phyloP scores from a whole-genome alignment of 2,329 filamentous ascomycete species.

The Beauveria rudraprayagi region DNA sequence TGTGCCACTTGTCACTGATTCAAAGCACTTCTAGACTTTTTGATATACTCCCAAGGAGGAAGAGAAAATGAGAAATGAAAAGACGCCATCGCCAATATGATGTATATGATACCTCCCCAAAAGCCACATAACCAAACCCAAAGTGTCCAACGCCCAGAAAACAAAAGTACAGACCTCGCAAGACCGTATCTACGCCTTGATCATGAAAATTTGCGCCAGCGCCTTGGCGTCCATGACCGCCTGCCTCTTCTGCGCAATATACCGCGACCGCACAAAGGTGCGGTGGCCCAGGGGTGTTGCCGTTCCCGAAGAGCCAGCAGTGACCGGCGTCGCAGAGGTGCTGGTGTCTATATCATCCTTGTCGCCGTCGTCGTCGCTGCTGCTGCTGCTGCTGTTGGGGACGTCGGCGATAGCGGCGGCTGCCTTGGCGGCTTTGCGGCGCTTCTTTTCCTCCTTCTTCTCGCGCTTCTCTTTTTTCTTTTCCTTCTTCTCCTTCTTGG shows the following conservation, averaged over 20 bases:
- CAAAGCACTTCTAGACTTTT: neutral
- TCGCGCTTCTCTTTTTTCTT: conserved; percentile 35
- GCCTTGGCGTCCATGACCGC: conserved; percentile 75
- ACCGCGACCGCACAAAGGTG: conserved; percentile 68
- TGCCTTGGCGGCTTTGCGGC: conserved; percentile 27
- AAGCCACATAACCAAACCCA: neutral
- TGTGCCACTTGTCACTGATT: neutral
- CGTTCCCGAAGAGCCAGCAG: conserved; percentile 29
- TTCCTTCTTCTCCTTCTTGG: conserved; percentile 22
- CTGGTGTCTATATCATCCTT: conserved; percentile 19
- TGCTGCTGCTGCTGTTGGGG: conserved; percentile 11
- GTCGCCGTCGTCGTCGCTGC: conserved; percentile 15
- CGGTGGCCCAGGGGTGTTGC: conserved; percentile 47
- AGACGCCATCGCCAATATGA: conserved; percentile 4
- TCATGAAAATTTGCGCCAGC: conserved; percentile 77
- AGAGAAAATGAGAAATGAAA: neutral
- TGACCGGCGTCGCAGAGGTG: conserved; percentile 27
- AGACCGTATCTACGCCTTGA: conserved; percentile 37
- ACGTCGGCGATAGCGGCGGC: conserved; percentile 18
- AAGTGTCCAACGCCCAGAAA: neutral
- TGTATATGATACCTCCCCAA: neutral
- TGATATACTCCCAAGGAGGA: neutral
- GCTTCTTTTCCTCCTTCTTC: conserved; percentile 43
- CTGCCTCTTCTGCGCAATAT: conserved; percentile 82
- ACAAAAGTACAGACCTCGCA: neutral